These are phyloP conservation scores for Tetrahymena thermophila DNA, from an alignment of 73 alveolate species.

Conservation along the genomic window DNA sequence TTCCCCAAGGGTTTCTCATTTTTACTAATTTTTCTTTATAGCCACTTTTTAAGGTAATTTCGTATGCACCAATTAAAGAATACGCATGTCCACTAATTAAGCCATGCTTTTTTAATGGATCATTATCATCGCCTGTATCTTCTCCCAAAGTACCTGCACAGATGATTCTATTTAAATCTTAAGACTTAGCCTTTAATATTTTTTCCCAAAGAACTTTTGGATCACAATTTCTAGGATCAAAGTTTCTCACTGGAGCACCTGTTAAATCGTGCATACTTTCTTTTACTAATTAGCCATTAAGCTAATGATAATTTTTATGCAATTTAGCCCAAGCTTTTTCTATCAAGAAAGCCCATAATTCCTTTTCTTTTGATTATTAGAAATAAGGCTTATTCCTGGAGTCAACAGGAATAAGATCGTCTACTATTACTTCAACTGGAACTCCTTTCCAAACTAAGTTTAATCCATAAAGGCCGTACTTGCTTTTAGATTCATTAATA, in stretches of 20 bases:
- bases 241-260: constrained; percentile 48
- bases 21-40: constrained; percentile 6
- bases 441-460: constrained; percentile 71
- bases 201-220: constrained; percentile 45
- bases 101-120: constrained; percentile 40
- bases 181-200: constrained; percentile 12
- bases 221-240: constrained; percentile 22
- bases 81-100: constrained; percentile 62
- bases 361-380: constrained; percentile 64
- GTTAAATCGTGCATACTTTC: constrained; percentile 57
- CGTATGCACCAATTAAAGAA: constrained; percentile 39
- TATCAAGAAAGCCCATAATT: constrained; percentile 77
- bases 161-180: not conserved
- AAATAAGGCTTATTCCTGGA: constrained; percentile 77
- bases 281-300: constrained; percentile 68
- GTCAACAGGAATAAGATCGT: constrained; percentile 78
- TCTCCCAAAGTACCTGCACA: constrained; percentile 7
- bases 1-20: constrained; percentile 70
- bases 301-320: constrained; percentile 74
- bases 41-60: not conserved
- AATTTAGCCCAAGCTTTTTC: constrained; percentile 96
- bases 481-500: constrained; percentile 47
- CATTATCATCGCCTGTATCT: constrained; percentile 15
- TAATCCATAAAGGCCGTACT: constrained; percentile 77
- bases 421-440: constrained; percentile 67